Percentiles rank a stretch among this genome's conserved stretches.
Evolutionary conservation across 148 eudicot species (phyloP).

Genomic region (Gaultheria prostrata): DNA sequence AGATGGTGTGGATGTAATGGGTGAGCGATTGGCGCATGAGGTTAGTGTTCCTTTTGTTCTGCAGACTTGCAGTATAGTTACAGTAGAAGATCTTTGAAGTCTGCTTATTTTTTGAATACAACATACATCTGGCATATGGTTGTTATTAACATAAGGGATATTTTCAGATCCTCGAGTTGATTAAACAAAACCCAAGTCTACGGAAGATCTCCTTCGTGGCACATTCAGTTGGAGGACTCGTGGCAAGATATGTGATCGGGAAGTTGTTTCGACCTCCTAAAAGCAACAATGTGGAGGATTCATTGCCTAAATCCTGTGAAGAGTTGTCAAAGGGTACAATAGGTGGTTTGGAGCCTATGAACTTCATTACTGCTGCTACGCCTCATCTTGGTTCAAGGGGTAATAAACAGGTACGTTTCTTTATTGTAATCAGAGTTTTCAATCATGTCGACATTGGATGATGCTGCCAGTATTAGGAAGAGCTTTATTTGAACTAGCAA

Average conservation of each 20-base stretch:
- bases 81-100: background rate
- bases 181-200: constrained; percentile 51
- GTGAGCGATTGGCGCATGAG: constrained; percentile 85
- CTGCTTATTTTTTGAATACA: background rate
- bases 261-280: constrained; percentile 52
- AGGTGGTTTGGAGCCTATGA: constrained; percentile 79
- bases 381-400: constrained; percentile 99
- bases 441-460: background rate
- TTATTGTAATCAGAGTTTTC: background rate
- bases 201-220: constrained; percentile 85
- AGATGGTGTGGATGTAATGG: constrained; percentile 99
- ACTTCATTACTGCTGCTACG: constrained; percentile 87
- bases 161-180: constrained; percentile 79
- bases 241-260: constrained; percentile 94
- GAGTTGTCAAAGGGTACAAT: constrained; percentile 59
- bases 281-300: constrained; percentile 24
- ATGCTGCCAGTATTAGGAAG: background rate
- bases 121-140: constrained; percentile 13
- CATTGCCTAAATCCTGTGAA: constrained; percentile 25
- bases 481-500: background rate
- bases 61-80: constrained; percentile 7
- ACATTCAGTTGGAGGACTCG: constrained; percentile 94
- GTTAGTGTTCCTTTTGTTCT: constrained; percentile 33
- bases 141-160: constrained; percentile 13
- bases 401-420: constrained; percentile 67